Conservation (phyloP, 2,329 filamentous ascomycete species). For the Purpureocillium lavendulum region DNA sequence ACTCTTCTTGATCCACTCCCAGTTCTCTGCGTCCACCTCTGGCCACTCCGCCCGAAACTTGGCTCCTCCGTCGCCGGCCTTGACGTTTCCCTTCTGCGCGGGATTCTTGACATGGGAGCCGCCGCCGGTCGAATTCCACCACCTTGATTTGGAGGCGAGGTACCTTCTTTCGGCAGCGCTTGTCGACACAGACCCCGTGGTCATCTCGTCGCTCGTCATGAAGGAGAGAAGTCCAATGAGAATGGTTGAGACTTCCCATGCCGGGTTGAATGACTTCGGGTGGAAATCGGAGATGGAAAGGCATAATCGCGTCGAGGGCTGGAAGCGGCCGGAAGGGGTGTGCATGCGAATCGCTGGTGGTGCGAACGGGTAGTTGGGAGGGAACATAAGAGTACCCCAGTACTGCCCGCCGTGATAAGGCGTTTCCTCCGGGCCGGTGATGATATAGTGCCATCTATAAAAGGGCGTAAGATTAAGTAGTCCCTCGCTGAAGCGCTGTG, state of each 20-base stretch:
- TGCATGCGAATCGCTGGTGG: conserved; percentile 98
- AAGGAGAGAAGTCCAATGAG: conserved; percentile 89
- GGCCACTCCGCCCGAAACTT: conserved; percentile 89
- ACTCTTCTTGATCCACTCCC: conserved; percentile 81
- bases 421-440: conserved; percentile 88
- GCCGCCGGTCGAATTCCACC: conserved; percentile 96
- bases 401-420: conserved; percentile 94
- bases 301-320: conserved; percentile 84
- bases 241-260: conserved; percentile 97
- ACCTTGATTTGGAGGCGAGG: conserved; percentile 69
- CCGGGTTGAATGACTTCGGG: conserved; percentile 94
- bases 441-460: conserved; percentile 81
- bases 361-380: conserved; percentile 92
- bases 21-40: conserved; percentile 82
- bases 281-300: conserved; percentile 97
- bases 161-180: conserved; percentile 69
- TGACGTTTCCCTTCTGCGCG: conserved; percentile 67
- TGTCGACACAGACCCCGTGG: conserved; percentile 78
- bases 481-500: conserved; percentile 3
- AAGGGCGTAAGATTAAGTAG: conserved; percentile 5
- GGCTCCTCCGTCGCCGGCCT: conserved; percentile 82
- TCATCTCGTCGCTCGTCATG: conserved; percentile 99
- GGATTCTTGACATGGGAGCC: conserved; percentile 57
- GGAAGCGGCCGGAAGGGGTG: conserved; percentile 91
- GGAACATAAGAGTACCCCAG: conserved; percentile 95